Conservation (phyloP, 176 grass and related monocot species). For the Zizania latifolia region DNA sequence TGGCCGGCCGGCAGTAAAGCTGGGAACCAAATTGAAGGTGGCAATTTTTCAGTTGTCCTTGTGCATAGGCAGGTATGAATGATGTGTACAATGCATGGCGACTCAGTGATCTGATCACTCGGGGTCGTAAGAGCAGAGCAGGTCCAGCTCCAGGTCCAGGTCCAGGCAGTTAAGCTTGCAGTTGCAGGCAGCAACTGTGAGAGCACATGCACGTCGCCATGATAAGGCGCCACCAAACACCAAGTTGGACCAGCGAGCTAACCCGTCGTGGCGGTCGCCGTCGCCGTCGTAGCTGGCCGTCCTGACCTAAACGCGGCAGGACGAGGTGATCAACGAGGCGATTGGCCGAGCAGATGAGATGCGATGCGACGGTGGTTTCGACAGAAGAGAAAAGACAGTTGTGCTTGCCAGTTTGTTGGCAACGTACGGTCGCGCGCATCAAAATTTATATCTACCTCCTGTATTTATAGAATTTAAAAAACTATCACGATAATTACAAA, state of each 20-base stretch:
- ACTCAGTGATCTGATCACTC: no score
- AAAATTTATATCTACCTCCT: no score
- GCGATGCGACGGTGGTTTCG: neutral
- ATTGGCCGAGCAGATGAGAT: neutral
- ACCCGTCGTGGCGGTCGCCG: no score
- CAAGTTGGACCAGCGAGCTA: neutral
- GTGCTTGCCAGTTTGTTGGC: neutral
- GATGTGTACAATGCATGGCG: neutral
- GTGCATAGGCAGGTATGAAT: neutral
- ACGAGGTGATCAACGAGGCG: neutral
- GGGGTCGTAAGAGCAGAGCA: no score
- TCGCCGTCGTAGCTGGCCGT: neutral
- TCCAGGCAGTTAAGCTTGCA: neutral
- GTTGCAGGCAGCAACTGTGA: neutral
- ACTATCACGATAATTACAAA: no score
- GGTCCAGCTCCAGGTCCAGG: no score
- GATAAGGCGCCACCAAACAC: neutral
- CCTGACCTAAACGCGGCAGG: neutral
- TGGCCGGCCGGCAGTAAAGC: no score
- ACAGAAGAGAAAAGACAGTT: neutral
- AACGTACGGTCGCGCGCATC: no score
- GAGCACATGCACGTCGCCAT: constrained; percentile 5
- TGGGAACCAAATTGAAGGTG: no score
- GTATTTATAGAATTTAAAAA: no score
- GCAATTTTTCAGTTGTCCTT: neutral